Percentiles rank a stretch among this genome's conserved stretches.
phyloP scores from a whole-genome alignment of 2,329 filamentous ascomycete species.

The Fusarium concolor region DNA sequence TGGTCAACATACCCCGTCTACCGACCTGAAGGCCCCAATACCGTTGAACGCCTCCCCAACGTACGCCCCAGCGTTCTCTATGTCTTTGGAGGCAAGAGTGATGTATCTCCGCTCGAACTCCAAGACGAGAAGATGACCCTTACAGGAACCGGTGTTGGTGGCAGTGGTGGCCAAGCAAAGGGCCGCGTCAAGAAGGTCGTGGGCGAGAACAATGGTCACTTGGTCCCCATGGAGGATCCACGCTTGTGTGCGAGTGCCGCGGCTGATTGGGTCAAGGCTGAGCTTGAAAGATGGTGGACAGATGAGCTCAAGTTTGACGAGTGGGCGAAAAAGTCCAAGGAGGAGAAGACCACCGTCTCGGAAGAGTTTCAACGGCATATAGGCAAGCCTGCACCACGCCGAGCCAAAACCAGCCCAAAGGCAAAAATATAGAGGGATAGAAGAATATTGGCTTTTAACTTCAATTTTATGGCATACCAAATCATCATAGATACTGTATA shows the following conservation, averaged over 20 bases:
- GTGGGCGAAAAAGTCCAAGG: conserved; percentile 63
- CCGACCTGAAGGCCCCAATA: conserved; percentile 70
- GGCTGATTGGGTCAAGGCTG: conserved; percentile 66
- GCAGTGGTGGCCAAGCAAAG: conserved; percentile 71
- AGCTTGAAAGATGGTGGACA: conserved; percentile 66
- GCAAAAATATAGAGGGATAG: conserved; percentile 46
- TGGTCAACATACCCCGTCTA: conserved; percentile 69
- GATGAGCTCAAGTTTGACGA: conserved; percentile 68
- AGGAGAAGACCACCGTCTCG: conserved; percentile 64
- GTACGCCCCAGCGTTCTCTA: conserved; percentile 76
- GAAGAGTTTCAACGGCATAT: conserved; percentile 68
- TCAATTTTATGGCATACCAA: no score
- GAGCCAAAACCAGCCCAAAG: conserved; percentile 39
- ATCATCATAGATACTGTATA: no score
- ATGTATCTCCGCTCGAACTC: conserved; percentile 63
- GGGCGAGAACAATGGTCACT: conserved; percentile 76
- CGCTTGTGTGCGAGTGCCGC: conserved; percentile 71
- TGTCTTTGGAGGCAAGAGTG: conserved; percentile 72
- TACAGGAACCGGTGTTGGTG: conserved; percentile 75
- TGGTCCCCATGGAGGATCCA: conserved; percentile 86
- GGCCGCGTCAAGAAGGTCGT: conserved; percentile 76
- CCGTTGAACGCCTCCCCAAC: conserved; percentile 67
- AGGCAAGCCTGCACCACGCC: conserved; percentile 41
- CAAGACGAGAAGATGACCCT: conserved; percentile 68
- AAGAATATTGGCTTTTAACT: neutral